Base-by-base conservation (phyloP, 768 basidiomycete species). In the Suillus variegatus region DNA sequence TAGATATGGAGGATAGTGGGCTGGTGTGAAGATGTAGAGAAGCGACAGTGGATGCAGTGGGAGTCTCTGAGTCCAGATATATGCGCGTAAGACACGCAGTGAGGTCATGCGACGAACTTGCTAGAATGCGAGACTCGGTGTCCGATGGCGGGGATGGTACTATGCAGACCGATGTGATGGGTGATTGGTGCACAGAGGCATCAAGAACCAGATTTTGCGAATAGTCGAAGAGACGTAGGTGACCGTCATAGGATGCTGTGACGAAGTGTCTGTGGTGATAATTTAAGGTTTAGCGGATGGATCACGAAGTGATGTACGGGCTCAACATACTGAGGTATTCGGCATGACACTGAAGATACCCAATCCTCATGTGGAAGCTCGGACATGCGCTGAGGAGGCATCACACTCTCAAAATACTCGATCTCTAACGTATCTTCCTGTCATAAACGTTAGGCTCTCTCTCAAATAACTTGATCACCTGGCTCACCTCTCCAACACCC, bases 351-450 rank as follows among this genome's bases (percentile, higher is more conserved):
- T 18, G 89, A 88, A 2, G 94, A 95, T 0, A 97, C 92, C 97
- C 97, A 99, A 68, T 98, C 95, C 62, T 98, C 91, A 67, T 95
- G 92, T 2, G 92, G 90, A 61, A 94, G 80, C 57, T 89, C 84
- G 0, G 90, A 85, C 77, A 94, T 85, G 67, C 89, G 87, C 73
- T 93, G 86, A 0, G 95, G 95, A 0, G 95, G 94, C 75, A 97
- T 82, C 1, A 96, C 84, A 18, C 91, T 93, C 77, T 94, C 90
- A 64, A 97, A 88, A 78, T 97, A 97, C 77, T 97, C 95, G 54
- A 97, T 87, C 72, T 96, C 90, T 25, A 97, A 85, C 3, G 92
- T 94, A 77, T 94, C 92, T 84, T 96, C 94, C 90, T 93, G 61
- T 62, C 62, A 65, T 16, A 22, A 32, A 52, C 3, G 18, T 67